Evolutionary conservation across 495 filamentous ascomycete genomes (phyloP).

Genomic region (Lepidopterella palustris): DNA sequence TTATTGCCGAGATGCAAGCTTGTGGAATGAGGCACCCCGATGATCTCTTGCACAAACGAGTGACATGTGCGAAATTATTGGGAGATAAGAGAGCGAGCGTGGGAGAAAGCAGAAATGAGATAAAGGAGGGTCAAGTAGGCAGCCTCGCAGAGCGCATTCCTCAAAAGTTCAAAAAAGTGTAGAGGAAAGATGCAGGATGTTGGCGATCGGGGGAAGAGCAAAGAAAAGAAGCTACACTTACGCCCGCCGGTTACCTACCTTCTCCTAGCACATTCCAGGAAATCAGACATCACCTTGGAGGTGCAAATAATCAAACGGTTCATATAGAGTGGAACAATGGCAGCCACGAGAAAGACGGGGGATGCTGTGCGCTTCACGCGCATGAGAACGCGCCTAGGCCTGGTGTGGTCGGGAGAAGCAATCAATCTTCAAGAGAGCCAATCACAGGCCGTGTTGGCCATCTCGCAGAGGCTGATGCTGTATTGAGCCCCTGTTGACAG

Average conservation of each 20-base stretch:
- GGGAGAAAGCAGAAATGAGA: background rate
- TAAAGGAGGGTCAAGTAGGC: background rate
- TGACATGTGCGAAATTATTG: background rate
- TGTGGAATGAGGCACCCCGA: conserved; percentile 17
- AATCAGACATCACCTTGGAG: background rate
- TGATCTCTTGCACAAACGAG: conserved; percentile 27
- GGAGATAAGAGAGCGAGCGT: conserved; percentile 2
- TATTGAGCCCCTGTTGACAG: background rate
- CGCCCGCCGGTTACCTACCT: background rate
- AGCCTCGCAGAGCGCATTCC: conserved; percentile 23
- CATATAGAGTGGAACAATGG: background rate
- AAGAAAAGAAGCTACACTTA: background rate
- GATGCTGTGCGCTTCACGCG: background rate
- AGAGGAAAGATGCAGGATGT: background rate
- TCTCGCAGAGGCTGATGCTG: background rate
- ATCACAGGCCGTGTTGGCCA: background rate
- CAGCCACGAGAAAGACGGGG: background rate
- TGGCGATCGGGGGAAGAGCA: background rate
- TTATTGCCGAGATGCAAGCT: background rate
- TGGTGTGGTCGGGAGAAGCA: background rate
- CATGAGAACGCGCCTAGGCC: background rate
- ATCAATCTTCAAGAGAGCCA: conserved; percentile 3
- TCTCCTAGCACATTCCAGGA: background rate
- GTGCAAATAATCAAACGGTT: background rate
- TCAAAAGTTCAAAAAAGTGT: background rate